phyloP scores from a whole-genome alignment of 768 basidiomycete genomes.

The Mrakia gelida region DNA sequence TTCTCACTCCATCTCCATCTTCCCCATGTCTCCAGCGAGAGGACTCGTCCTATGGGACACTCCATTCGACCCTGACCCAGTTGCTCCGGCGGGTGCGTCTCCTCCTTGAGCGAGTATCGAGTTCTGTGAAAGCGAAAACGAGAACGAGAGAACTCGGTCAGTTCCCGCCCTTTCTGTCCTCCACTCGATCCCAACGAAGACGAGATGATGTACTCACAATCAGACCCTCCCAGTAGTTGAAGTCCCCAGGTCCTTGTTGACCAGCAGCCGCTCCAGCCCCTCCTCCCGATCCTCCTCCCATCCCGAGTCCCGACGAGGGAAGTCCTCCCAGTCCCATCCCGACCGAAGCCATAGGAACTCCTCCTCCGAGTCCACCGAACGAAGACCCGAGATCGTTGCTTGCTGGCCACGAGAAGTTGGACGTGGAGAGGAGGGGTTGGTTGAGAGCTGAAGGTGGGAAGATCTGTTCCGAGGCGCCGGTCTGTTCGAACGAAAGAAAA shows the following conservation, averaged over 20 bases:
- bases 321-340: not conserved
- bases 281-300: not conserved
- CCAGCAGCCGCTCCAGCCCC: not conserved
- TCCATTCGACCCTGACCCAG: not conserved
- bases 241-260: not conserved
- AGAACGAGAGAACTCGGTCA: not conserved
- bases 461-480: conserved; percentile 28
- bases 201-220: conserved; percentile 10
- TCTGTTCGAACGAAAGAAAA: not conserved
- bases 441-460: conserved; percentile 16
- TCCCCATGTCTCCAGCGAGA: not conserved
- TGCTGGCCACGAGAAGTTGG: conserved; percentile 8
- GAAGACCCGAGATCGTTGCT: not conserved
- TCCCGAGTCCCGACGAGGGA: not conserved
- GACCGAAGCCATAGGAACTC: not conserved
- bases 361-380: not conserved
- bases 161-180: not conserved
- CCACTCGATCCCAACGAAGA: too few relatives aligned
- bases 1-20: not conserved
- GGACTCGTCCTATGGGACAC: not conserved
- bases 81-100: not conserved
- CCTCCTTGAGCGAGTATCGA: conserved; percentile 28
- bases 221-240: conserved; percentile 24
- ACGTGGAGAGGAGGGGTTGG: conserved; percentile 1
- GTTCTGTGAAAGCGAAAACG: not conserved